Evolutionary conservation across 805 yeast genomes (phyloP).

Genomic region (Metschnikowia anglica): DNA sequence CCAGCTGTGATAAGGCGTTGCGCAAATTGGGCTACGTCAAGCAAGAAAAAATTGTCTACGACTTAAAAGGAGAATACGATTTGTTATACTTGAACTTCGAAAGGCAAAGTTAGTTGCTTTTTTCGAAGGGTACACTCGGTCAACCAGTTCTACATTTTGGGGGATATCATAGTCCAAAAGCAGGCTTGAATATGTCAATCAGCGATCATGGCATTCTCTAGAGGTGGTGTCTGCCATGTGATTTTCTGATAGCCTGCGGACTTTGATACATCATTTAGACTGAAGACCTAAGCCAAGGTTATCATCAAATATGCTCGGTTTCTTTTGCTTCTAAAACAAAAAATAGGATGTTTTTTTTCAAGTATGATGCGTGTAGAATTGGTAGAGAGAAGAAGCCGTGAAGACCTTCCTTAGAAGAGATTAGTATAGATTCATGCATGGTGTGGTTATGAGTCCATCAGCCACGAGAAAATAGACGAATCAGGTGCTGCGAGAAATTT

Average conservation of each 20-base stretch:
- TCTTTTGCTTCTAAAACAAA: not conserved
- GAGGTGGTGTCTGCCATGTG: slow-evolving; percentile 17
- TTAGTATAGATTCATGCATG: not conserved
- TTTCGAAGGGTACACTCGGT: not conserved
- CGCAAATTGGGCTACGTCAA: slow-evolving; percentile 49
- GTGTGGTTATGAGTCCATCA: slow-evolving; percentile 1
- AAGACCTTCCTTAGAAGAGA: too few relatives aligned
- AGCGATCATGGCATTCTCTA: slow-evolving; percentile 10
- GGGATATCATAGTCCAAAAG: slow-evolving; percentile 15
- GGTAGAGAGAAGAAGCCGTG: too few relatives aligned
- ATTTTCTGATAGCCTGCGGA: slow-evolving; percentile 4
- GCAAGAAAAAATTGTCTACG: slow-evolving; percentile 69
- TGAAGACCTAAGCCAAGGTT: not conserved
- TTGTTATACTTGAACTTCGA: slow-evolving; percentile 70
- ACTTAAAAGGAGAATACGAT: slow-evolving; percentile 65
- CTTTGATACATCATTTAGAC: slow-evolving; percentile 10
- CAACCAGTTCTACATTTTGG: slow-evolving; percentile 15
- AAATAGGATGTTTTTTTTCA: too few relatives aligned
- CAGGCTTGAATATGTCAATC: not conserved
- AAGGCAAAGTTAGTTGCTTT: slow-evolving; percentile 20
- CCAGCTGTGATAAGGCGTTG: slow-evolving; percentile 24
- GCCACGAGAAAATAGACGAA: slow-evolving; percentile 3
- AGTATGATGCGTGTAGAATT: too few relatives aligned
- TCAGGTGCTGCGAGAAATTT: slow-evolving; percentile 7
- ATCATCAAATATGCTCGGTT: not conserved